Percentiles rank a stretch among this genome's conserved stretches.
Conservation (phyloP, 495 filamentous ascomycete genomes). For the Ramalina intermedia region DNA sequence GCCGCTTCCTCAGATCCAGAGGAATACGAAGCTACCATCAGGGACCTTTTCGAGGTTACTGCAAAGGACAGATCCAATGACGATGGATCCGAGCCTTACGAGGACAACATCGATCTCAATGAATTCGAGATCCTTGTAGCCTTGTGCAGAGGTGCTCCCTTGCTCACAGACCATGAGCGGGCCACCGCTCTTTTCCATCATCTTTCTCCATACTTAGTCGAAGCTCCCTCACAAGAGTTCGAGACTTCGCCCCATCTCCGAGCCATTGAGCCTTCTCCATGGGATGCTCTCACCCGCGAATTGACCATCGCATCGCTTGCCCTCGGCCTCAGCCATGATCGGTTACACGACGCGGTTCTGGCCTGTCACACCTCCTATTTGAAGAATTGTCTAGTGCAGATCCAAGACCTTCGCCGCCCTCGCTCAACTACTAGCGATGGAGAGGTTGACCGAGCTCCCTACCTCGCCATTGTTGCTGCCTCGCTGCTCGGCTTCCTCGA, state of each 20-base stretch:
- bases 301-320: conserved; percentile 66
- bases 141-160: conserved; percentile 71
- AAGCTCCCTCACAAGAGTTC: conserved; percentile 65
- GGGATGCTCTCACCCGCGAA: conserved; percentile 69
- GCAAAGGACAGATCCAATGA: conserved; percentile 17
- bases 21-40: conserved; percentile 40
- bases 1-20: conserved; percentile 40
- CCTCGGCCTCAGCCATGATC: conserved; percentile 53
- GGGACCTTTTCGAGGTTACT: conserved; percentile 41
- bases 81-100: conserved; percentile 10
- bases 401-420: conserved; percentile 26
- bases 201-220: conserved; percentile 66
- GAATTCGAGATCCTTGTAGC: conserved; percentile 85
- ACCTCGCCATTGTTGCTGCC: conserved; percentile 56
- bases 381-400: conserved; percentile 42
- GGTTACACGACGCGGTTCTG: conserved; percentile 45
- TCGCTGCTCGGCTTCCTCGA: conserved; percentile 81
- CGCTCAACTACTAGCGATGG: conserved; percentile 34
- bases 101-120: conserved; percentile 28
- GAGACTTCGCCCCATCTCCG: conserved; percentile 67
- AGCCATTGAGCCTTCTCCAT: conserved; percentile 73
- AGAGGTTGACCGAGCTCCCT: conserved; percentile 46
- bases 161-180: conserved; percentile 48
- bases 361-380: conserved; percentile 53
- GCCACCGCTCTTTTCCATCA: conserved; percentile 60